Conservation (phyloP, 352 stramenopile species). For the Pythium sukuiense region DNA sequence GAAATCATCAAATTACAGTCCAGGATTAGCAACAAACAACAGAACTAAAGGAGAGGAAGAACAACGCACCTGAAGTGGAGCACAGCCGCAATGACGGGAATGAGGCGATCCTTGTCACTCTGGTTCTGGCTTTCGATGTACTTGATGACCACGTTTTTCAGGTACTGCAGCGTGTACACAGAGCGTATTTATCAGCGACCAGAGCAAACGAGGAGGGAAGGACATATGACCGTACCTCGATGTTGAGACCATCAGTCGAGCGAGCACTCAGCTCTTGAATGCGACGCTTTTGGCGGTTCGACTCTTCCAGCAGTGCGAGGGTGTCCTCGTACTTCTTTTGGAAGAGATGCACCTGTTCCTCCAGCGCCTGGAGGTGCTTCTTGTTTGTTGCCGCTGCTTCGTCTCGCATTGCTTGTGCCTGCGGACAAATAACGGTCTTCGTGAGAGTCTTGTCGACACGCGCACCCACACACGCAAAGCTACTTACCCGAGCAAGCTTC, state of each 20-base stretch:
- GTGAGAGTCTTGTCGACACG: background rate
- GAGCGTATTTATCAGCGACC: background rate
- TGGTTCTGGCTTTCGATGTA: slow-evolving; percentile 77
- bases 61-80: slow-evolving; percentile 55
- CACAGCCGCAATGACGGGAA: slow-evolving; percentile 75
- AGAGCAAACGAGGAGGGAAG: background rate
- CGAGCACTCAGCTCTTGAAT: slow-evolving; percentile 47
- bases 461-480: background rate
- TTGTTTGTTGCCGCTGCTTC: slow-evolving; percentile 47
- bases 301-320: slow-evolving; percentile 44
- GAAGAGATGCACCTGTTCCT: slow-evolving; percentile 41
- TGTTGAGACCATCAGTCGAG: slow-evolving; percentile 50
- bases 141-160: slow-evolving; percentile 87
- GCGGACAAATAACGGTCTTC: background rate
- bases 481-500: slow-evolving; percentile 30
- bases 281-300: slow-evolving; percentile 56
- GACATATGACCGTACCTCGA: slow-evolving; percentile 44
- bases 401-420: slow-evolving; percentile 34
- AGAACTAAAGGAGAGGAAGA: slow-evolving; percentile 2
- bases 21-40: background rate
- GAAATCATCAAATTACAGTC: background rate
- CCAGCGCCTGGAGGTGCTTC: slow-evolving; percentile 43
- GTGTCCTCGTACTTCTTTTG: slow-evolving; percentile 72
- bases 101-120: slow-evolving; percentile 73
- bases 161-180: slow-evolving; percentile 40